Evolutionary conservation across 352 stramenopile genomes (phyloP), one percentile per base, ranked within the genome.

Genomic region (Globisporangium cederbergense): DNA sequence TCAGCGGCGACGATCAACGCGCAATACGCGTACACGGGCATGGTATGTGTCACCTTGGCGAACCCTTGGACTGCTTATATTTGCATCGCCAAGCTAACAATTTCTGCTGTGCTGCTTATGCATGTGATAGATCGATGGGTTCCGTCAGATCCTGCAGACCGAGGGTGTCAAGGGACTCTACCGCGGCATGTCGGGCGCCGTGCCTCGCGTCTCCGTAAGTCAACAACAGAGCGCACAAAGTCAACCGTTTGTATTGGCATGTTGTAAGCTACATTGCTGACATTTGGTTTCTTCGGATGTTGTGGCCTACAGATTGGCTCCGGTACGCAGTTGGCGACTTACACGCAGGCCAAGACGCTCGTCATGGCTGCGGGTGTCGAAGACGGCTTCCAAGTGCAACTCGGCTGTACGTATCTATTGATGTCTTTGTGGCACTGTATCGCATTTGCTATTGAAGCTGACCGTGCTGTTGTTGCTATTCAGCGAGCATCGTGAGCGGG

Each of bases 1-100:
- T 89, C 83, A 2, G 70, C 73, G 0, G 81, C 78, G 18, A 89
- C 79, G 14, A 87, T 93, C 52, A 94, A 96, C 69, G 72, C 85
- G 7, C 86, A 94, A 60, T 96, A 96, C 59, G 72, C 87, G 7
- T 96, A 96, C 71, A 82, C 70, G 3, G 78, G 83, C 72, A 93
- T 93, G 86, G 87, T 95, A 76, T 18, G 50, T 6, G 22, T 18
- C 32, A 22, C 7, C 3, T 18, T 53, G n/a, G 20, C 18, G 22
- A 40, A 40, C 34, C 8, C 30, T 34, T 22, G 16, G 11, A 32
- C 22, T 53, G 47, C 18, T n/a, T n/a, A 4, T 28, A 53, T 34
- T n/a, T 11, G 20, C 30, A 53, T 18, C 22, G 7, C n/a, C 18
- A 28, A 28, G 25, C 43, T 66, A 46, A 32, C 2, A 53, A 42